Conservation (phyloP, 1,139 yeast genomes). For the Zhuliangozyma blackwelliae region DNA sequence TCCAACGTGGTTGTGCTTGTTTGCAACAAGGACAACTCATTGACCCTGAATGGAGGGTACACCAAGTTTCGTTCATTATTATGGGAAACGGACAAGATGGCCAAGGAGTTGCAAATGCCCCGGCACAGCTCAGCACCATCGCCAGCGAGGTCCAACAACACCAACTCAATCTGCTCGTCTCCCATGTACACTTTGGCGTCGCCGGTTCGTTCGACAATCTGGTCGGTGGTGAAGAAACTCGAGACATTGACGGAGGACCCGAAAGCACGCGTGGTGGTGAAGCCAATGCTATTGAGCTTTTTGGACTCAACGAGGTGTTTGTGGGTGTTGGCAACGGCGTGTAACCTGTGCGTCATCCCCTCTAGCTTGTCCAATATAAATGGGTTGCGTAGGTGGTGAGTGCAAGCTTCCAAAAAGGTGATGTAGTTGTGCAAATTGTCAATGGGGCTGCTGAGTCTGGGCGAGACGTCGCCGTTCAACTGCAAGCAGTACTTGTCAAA, state of each 20-base stretch:
- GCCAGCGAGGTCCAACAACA: constrained; percentile 26
- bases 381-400: constrained; percentile 31
- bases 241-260: constrained; percentile 25
- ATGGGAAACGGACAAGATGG: constrained; percentile 24
- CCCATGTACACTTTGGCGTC: constrained; percentile 7
- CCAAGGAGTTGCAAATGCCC: constrained; percentile 30
- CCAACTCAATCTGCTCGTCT: constrained; percentile 24
- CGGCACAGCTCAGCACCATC: constrained; percentile 6
- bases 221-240: constrained; percentile 35
- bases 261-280: constrained; percentile 31
- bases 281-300: constrained; percentile 30
- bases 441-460: constrained; percentile 28
- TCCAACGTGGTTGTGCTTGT: constrained; percentile 9
- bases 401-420: constrained; percentile 23
- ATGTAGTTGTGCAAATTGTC: constrained; percentile 29
- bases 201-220: constrained; percentile 33
- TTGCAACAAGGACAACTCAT: constrained; percentile 24
- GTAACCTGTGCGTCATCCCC: constrained; percentile 15
- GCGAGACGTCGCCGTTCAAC: constrained; percentile 13
- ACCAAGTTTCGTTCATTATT: constrained; percentile 16
- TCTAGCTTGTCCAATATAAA: constrained; percentile 33
- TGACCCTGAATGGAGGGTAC: constrained; percentile 40
- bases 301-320: constrained; percentile 13
- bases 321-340: constrained; percentile 17
- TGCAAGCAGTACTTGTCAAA: constrained; percentile 27